Percentiles rank a stretch among this genome's conserved stretches.
phyloP scores from a whole-genome alignment of 495 filamentous ascomycete species.

The Hypomontagnella monticulosa region DNA sequence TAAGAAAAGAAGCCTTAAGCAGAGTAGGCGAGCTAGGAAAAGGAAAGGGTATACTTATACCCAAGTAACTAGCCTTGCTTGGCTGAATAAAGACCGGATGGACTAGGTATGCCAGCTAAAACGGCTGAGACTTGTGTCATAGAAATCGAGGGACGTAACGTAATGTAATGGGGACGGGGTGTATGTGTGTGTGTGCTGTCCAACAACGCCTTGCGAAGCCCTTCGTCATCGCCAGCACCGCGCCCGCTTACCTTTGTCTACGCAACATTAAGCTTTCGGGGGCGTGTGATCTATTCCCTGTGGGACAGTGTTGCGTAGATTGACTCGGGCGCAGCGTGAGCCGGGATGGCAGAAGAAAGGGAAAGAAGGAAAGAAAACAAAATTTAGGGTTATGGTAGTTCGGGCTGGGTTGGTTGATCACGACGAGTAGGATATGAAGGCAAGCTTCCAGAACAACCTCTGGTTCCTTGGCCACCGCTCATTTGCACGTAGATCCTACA shows the following conservation, averaged over 20 bases:
- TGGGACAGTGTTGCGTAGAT: conserved; percentile 6
- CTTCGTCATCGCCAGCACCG: conserved; percentile 19
- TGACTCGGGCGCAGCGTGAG: conserved; percentile 22
- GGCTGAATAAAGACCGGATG: conserved; percentile 38
- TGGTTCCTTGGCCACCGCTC: conserved; percentile 1
- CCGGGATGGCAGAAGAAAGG: neutral
- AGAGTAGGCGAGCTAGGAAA: neutral
- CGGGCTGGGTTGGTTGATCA: conserved; percentile 24
- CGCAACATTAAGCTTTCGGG: neutral
- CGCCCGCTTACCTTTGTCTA: neutral
- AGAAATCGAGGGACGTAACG: conserved; percentile 20
- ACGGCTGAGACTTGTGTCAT: conserved; percentile 31
- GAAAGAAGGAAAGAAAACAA: neutral
- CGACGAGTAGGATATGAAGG: conserved; percentile 6
- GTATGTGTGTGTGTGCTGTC: too few species aligned
- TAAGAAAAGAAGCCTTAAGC: neutral
- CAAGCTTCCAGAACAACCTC: conserved; percentile 26
- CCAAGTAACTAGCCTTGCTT: neutral
- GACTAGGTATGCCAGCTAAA: neutral
- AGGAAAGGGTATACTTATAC: conserved; percentile 35
- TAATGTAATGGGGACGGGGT: conserved; percentile 14
- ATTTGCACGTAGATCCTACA: neutral
- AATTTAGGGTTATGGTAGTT: conserved; percentile 26
- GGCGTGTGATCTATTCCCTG: conserved; percentile 7
- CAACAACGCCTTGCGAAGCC: conserved; percentile 7